These are phyloP conservation scores for Raffaelea arxii DNA, from an alignment of 2,329 filamentous ascomycete genomes.

Conservation along the genomic window DNA sequence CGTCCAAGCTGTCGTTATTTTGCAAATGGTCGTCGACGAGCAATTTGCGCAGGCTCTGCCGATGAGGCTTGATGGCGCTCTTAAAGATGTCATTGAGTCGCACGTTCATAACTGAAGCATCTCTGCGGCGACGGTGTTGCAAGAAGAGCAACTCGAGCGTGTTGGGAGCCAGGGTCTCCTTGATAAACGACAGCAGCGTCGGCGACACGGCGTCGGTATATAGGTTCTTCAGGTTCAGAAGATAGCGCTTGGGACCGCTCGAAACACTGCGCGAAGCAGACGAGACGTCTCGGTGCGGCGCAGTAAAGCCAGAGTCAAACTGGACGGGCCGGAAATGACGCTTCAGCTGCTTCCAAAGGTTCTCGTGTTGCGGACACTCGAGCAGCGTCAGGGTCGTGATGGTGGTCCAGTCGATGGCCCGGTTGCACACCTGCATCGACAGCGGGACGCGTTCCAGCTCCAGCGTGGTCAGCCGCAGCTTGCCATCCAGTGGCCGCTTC, in stretches of 20 bases:
- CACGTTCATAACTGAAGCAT: constrained; percentile 40
- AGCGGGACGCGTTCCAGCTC: constrained; percentile 67
- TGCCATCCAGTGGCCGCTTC: constrained; percentile 40
- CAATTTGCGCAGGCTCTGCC: constrained; percentile 59
- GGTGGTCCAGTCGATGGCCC: constrained; percentile 64
- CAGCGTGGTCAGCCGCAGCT: constrained; percentile 58
- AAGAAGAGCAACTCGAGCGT: constrained; percentile 71
- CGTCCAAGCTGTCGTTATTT: constrained; percentile 24
- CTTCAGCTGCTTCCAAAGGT: constrained; percentile 64
- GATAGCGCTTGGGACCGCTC: constrained; percentile 35
- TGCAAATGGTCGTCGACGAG: constrained; percentile 62
- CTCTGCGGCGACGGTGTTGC: constrained; percentile 51
- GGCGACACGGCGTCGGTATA: constrained; percentile 65
- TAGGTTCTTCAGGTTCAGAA: constrained; percentile 60
- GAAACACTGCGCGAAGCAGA: background rate
- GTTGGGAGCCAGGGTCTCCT: constrained; percentile 68
- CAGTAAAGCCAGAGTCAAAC: constrained; percentile 15
- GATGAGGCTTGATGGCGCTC: constrained; percentile 60
- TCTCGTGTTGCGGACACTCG: constrained; percentile 62
- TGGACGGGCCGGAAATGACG: constrained; percentile 39
- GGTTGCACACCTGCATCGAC: constrained; percentile 60
- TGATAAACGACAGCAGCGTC: constrained; percentile 62
- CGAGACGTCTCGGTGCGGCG: constrained; percentile 17
- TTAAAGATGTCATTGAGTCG: constrained; percentile 62
- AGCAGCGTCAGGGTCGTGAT: constrained; percentile 66